A percentile compares a stretch with the other conserved stretches of the same genome.
These are phyloP conservation scores for Trametes sp. DNA, from an alignment of 1,284 basidiomycete genomes.

Conservation along the genomic window DNA sequence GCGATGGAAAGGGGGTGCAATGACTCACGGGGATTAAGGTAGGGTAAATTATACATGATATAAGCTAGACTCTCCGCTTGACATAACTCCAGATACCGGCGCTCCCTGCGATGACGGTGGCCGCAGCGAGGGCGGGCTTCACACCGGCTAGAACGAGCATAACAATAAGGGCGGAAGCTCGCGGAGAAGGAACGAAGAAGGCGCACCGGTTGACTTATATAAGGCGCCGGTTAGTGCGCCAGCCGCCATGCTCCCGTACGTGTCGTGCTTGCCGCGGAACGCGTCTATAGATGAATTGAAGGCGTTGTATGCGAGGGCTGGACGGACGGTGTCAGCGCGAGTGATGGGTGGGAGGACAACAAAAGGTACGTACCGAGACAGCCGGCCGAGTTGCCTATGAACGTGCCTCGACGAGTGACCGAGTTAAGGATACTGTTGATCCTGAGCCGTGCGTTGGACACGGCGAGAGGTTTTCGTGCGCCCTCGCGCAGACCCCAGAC, in stretches of 20 bases:
- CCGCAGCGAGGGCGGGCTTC: constrained; percentile 88
- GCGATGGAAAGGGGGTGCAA: constrained; percentile 33
- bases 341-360: constrained; percentile 35
- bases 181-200: constrained; percentile 42
- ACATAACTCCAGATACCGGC: constrained; percentile 93
- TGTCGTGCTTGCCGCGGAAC: constrained; percentile 92
- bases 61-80: constrained; percentile 76
- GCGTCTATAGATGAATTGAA: constrained; percentile 95
- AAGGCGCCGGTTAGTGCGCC: constrained; percentile 91
- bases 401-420: constrained; percentile 95
- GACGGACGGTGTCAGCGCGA: constrained; percentile 42
- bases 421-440: constrained; percentile 98
- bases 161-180: constrained; percentile 47
- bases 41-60: constrained; percentile 42
- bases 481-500: constrained; percentile 97
- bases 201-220: constrained; percentile 93
- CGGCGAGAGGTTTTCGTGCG: constrained; percentile 84
- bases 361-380: constrained; percentile 78
- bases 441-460: constrained; percentile 85
- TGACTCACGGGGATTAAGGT: constrained; percentile 40
- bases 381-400: constrained; percentile 98
- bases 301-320: constrained; percentile 94
- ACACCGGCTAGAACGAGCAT: constrained; percentile 77
- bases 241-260: constrained; percentile 89
- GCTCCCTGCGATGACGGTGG: constrained; percentile 86